phyloP scores from a whole-genome alignment of 2,329 filamentous ascomycete genomes.

The Stagonosporopsis chrysanthemi region DNA sequence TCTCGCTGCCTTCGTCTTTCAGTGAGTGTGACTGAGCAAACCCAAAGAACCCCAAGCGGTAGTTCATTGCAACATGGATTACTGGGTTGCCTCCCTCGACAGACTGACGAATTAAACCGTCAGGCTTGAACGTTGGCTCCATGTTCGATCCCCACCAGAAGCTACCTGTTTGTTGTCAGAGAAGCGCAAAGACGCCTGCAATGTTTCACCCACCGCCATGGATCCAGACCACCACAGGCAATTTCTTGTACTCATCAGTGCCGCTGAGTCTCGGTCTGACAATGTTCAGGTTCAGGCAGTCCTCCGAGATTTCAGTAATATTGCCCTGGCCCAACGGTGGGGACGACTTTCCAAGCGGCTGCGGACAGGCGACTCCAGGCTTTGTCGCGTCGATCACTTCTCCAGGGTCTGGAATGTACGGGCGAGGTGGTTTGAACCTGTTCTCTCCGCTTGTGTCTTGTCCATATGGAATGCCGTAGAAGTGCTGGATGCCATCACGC shows the following conservation, averaged over 20 bases:
- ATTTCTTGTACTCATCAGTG: slow-evolving; percentile 37
- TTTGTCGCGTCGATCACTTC: slow-evolving; percentile 50
- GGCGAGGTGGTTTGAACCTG: slow-evolving; percentile 57
- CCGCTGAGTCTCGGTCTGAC: slow-evolving; percentile 57
- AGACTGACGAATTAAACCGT: slow-evolving; percentile 57
- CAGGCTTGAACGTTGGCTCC: slow-evolving; percentile 51
- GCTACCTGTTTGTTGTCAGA: slow-evolving; percentile 18
- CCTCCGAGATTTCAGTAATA: slow-evolving; percentile 55
- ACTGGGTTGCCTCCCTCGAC: slow-evolving; percentile 53
- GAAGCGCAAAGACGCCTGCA: not conserved
- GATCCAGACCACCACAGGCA: slow-evolving; percentile 69
- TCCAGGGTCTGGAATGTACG: slow-evolving; percentile 43
- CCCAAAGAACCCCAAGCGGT: slow-evolving; percentile 51
- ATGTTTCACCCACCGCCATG: slow-evolving; percentile 53
- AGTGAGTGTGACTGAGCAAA: slow-evolving; percentile 48
- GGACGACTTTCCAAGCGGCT: slow-evolving; percentile 44
- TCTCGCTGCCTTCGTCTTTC: slow-evolving; percentile 43
- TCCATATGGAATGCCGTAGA: slow-evolving; percentile 58
- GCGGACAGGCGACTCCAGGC: slow-evolving; percentile 57
- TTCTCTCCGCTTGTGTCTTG: slow-evolving; percentile 56
- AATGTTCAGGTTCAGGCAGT: slow-evolving; percentile 69
- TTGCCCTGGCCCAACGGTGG: slow-evolving; percentile 43
- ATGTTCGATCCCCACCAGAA: slow-evolving; percentile 42
- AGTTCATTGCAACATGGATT: slow-evolving; percentile 49
- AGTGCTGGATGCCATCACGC: slow-evolving; percentile 57